Evolutionary conservation across 306 rosid genomes (phyloP).

Genomic region (Notholithocarpus densiflorus): DNA sequence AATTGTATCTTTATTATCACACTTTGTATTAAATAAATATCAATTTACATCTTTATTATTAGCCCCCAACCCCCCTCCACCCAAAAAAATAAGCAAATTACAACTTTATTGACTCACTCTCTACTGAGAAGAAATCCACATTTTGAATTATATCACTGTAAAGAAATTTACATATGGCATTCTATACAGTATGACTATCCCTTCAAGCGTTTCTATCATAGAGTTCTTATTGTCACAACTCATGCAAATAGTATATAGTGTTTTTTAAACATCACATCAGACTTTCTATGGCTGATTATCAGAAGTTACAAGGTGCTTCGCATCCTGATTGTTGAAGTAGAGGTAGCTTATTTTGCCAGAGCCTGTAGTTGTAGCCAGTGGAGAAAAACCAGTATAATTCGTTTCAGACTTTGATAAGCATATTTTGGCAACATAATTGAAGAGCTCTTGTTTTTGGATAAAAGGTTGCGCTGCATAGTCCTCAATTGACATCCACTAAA

Average conservation of each 20-base stretch:
- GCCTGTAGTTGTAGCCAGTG: constrained; percentile 29
- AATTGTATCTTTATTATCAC: no score
- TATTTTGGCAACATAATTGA: constrained; percentile 47
- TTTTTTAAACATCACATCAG: neutral
- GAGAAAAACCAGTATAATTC: constrained; percentile 53
- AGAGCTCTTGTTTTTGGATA: constrained; percentile 31
- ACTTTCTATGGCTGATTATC: neutral
- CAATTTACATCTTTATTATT: no score
- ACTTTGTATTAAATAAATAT: no score
- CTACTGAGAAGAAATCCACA: no score
- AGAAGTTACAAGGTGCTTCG: constrained; percentile 8
- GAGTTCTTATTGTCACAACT: neutral
- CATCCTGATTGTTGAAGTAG: constrained; percentile 45
- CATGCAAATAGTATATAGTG: neutral
- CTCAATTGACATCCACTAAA: constrained; percentile 78
- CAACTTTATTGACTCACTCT: no score
- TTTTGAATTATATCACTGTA: no score
- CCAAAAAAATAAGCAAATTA: no score
- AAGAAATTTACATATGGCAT: neutral
- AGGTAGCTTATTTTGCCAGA: constrained; percentile 40
- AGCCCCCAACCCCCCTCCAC: no score
- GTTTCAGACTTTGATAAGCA: constrained; percentile 44
- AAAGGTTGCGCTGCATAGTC: constrained; percentile 77
- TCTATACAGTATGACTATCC: neutral
- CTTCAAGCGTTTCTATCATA: neutral